Evolutionary conservation across 2,329 filamentous ascomycete genomes (phyloP).

Genomic region (Monosporascus sp.): DNA sequence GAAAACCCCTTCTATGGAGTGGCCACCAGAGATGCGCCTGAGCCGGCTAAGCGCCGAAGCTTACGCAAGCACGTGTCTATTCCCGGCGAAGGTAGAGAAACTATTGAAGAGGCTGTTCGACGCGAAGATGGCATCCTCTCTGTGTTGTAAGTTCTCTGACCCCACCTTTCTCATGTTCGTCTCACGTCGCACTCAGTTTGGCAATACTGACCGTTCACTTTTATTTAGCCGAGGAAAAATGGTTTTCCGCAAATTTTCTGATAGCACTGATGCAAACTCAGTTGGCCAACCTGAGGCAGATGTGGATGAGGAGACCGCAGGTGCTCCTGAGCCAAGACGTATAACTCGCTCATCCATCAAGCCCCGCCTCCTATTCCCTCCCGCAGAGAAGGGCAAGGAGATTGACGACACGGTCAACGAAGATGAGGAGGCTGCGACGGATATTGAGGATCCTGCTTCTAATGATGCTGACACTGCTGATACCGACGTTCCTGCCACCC

Average conservation of each 20-base stretch:
- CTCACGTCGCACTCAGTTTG: slow-evolving; percentile 3
- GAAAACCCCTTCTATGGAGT: slow-evolving; percentile 69
- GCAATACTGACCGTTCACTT: slow-evolving; percentile 9
- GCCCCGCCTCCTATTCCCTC: slow-evolving; percentile 66
- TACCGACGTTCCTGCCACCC: slow-evolving; percentile 33
- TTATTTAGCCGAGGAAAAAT: slow-evolving; percentile 67
- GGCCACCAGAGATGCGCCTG: slow-evolving; percentile 29
- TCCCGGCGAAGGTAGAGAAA: slow-evolving; percentile 51
- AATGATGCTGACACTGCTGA: slow-evolving; percentile 31
- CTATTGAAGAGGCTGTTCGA: slow-evolving; percentile 57
- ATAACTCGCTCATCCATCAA: slow-evolving; percentile 66
- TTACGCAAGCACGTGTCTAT: slow-evolving; percentile 51
- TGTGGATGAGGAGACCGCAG: slow-evolving; percentile 24
- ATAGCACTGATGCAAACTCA: slow-evolving; percentile 30
- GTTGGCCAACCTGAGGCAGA: slow-evolving; percentile 29
- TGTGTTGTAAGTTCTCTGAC: slow-evolving; percentile 60
- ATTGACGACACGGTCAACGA: slow-evolving; percentile 37
- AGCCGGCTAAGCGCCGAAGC: slow-evolving; percentile 45
- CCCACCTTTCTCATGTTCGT: neutral
- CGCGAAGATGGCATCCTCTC: slow-evolving; percentile 71
- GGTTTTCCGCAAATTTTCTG: slow-evolving; percentile 64
- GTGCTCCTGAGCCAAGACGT: slow-evolving; percentile 28
- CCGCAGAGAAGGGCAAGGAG: slow-evolving; percentile 42
- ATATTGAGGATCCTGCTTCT: slow-evolving; percentile 48
- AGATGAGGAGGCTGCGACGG: slow-evolving; percentile 55